These are phyloP conservation scores for Aspergillus sp. DNA, from an alignment of 2,329 filamentous ascomycete genomes.

Conservation along the genomic window DNA sequence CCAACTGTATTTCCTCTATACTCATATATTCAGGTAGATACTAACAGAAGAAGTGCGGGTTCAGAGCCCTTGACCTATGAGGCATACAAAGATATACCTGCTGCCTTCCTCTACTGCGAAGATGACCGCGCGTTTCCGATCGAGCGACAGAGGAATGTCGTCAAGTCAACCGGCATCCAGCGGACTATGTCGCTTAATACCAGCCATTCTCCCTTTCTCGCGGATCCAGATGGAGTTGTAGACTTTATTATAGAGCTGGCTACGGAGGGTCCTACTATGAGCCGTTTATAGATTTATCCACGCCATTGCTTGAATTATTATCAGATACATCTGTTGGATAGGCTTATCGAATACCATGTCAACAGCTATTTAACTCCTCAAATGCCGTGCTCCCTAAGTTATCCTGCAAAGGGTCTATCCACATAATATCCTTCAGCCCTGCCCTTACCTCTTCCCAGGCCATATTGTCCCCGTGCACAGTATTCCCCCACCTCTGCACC, in stretches of 20 bases:
- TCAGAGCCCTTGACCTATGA: not conserved
- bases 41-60: not conserved
- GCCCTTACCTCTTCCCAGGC: not conserved
- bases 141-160: not conserved
- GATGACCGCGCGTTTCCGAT: not conserved
- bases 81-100: not conserved
- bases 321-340: not conserved
- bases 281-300: too few species aligned
- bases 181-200: not conserved
- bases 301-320: not conserved
- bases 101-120: not conserved
- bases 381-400: not conserved
- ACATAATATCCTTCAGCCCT: not conserved
- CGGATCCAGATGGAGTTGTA: not conserved
- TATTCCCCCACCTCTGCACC: not conserved
- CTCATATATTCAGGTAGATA: not conserved
- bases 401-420: not conserved
- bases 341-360: too few species aligned
- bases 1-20: not conserved
- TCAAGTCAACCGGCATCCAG: not conserved
- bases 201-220: not conserved
- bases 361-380: not conserved
- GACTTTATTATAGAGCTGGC: not conserved
- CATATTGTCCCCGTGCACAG: not conserved
- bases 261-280: too few species aligned